Conservation (phyloP, 176 grass and related monocot species). For the Oryza officinalis region DNA sequence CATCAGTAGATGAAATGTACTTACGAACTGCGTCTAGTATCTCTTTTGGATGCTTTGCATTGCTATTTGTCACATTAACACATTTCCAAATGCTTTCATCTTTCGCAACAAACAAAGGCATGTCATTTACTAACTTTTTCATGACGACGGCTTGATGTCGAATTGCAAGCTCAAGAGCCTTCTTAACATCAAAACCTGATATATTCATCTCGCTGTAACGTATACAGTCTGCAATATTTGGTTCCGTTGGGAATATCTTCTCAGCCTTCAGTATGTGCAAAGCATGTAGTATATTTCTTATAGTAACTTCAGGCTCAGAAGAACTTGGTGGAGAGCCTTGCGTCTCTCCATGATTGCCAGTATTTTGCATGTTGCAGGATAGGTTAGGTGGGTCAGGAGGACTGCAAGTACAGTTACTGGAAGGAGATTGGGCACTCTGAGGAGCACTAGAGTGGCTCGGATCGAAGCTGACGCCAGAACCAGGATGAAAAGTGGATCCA, state of each 20-base stretch:
- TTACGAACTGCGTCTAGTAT: conserved; percentile 42
- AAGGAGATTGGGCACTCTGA: conserved; percentile 31
- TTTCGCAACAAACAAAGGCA: conserved; percentile 66
- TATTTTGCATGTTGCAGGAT: conserved; percentile 26
- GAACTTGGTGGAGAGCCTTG: conserved; percentile 33
- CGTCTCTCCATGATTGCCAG: conserved; percentile 24
- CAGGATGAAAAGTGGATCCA: conserved; percentile 36
- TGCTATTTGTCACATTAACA: conserved; percentile 68
- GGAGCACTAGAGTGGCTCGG: conserved; percentile 38
- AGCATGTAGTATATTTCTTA: conserved; percentile 50
- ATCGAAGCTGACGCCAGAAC: conserved; percentile 31
- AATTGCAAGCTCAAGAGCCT: conserved; percentile 55
- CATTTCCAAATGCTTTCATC: conserved; percentile 66
- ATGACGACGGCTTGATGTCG: conserved; percentile 51
- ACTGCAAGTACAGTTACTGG: conserved; percentile 40
- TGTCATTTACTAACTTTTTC: conserved; percentile 58
- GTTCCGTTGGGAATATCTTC: conserved; percentile 66
- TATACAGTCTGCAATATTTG: conserved; percentile 82
- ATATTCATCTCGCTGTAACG: conserved; percentile 58
- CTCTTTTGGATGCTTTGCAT: conserved; percentile 52
- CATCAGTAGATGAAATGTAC: conserved; percentile 49
- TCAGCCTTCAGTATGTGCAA: conserved; percentile 59
- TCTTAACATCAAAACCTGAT: conserved; percentile 58
- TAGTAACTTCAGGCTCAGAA: conserved; percentile 38
- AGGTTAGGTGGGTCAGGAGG: conserved; percentile 19